phyloP scores from a whole-genome alignment of 495 filamentous ascomycete genomes.

The Neurospora africana region DNA sequence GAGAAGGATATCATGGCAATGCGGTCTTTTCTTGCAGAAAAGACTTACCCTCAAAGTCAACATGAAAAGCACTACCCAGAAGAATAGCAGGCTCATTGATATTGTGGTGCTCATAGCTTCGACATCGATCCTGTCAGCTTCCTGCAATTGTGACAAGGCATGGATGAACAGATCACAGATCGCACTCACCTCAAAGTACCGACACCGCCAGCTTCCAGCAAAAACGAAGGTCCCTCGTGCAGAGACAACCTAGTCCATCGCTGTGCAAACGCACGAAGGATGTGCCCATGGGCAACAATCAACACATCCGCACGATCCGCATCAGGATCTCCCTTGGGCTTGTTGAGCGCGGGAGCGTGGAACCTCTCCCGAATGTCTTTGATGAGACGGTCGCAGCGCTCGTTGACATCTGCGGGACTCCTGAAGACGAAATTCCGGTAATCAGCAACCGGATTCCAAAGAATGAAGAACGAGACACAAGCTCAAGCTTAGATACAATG shows the following conservation, averaged over 20 bases:
- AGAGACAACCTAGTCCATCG: slow-evolving; percentile 68
- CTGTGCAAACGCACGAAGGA: slow-evolving; percentile 82
- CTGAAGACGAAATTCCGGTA: slow-evolving; percentile 8
- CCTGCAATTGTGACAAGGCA: neutral
- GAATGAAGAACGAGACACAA: neutral
- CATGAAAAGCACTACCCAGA: slow-evolving; percentile 55
- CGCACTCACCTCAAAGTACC: slow-evolving; percentile 57
- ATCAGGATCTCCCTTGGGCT: slow-evolving; percentile 27
- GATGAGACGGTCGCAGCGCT: slow-evolving; percentile 66
- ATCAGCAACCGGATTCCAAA: neutral
- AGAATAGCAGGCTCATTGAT: slow-evolving; percentile 61
- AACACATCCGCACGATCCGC: slow-evolving; percentile 40
- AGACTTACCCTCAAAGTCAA: slow-evolving; percentile 30
- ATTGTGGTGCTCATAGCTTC: slow-evolving; percentile 54
- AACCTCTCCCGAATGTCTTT: slow-evolving; percentile 53
- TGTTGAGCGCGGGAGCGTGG: slow-evolving; percentile 42
- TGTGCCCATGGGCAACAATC: slow-evolving; percentile 73
- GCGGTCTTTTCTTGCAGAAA: neutral
- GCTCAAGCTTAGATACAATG: neutral
- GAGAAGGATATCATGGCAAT: neutral
- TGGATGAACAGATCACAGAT: neutral
- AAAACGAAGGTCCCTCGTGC: slow-evolving; percentile 52
- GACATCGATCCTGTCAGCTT: slow-evolving; percentile 11
- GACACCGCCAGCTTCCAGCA: slow-evolving; percentile 77
- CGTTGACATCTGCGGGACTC: slow-evolving; percentile 53